Evolutionary conservation across 1,139 yeast species (phyloP), one percentile per base, ranked within the genome.

Genomic region (Torulaspora pretoriensis): DNA sequence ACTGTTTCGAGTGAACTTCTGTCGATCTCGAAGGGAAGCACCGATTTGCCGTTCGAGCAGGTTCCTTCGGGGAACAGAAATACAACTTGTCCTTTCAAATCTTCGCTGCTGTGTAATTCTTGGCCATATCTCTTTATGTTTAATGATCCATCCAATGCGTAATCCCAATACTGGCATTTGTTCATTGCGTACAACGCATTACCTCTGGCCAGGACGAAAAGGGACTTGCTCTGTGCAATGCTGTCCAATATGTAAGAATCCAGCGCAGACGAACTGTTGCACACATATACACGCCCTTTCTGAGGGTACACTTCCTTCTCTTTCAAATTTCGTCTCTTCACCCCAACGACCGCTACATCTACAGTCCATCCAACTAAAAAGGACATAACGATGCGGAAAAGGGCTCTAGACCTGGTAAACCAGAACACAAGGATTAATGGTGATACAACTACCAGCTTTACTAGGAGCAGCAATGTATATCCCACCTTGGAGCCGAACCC

Each of bases 21-120:
- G 5, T 47, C 49, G 8, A 65, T 32, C 7, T 47, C 46, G 50
- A 78, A 77, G 12, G 82, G 81, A 45, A 80, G 66, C 0, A 80
- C 59, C 0, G 81, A 72, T 52, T 76, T 77, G 46, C 83, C 83
- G 57, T 83, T 83, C 1, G 87, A 76, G 0, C 87, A 71, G 0
- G 89, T 81, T 0, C 89, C 89, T 58, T 84, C 94, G 16, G 78
- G 68, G 41, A 83, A 74, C 37, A 81, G 57, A 48, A 71, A 77
- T 2, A 74, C 69, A n/a, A 71, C 64, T 38, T 70, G 70, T 10
- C 62, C 59, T 25, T 61, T 60, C 13, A 68, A 57, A 14, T 43
- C 44, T 7, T 26, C 39, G 3, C 46, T 19, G 22, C 35, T 45
- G 17, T 43, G 36, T 7, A 51, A 34, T 35, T 49, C 52, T 27